Evolutionary conservation across 2,329 filamentous ascomycete species (phyloP), one percentile per base, ranked within the genome.

Genomic region (Ophiostoma angusticollis): DNA sequence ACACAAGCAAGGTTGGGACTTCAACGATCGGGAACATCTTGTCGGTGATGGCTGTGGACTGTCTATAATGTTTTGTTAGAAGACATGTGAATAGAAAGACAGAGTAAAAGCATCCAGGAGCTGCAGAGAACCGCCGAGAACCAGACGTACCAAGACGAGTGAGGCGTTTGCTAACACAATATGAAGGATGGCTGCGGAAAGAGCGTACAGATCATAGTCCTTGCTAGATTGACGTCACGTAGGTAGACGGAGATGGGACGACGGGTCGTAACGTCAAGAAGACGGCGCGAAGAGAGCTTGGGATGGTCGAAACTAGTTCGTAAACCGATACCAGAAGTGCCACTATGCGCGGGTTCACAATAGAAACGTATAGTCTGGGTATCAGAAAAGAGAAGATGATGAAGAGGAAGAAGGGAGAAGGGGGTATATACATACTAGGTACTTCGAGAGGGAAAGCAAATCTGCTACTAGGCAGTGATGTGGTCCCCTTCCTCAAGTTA

Each of bases 11-110:
- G 35, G 27, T n/a, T n/a, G n/a, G n/a, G n/a, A n/a, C n/a, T n/a
- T n/a, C n/a, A n/a, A n/a, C n/a, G n/a, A n/a, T n/a, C n/a, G 14
- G 24, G 13, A 37, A 22, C 35, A 37, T 37, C 27, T 37, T 37
- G 35, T 23, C 27, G 27, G n/a, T 19, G 23, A 21, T 8, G 35
- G 16, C 22, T n/a, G n/a, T n/a, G n/a, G n/a, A n/a, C n/a, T n/a
- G n/a, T n/a, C n/a, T n/a, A n/a, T n/a, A n/a, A n/a, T n/a, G n/a
- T n/a, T n/a, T n/a, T 16, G 28, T n/a, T 11, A 14, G 9, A 6
- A n/a, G 18, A 36, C 22, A 24, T 36, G 25, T 14, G 19, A 17
- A 21, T 16, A 16, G 14, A 29, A 34, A 29, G 21, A 37, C 6
- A 25, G 13, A 18, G 17, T 12, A 23, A 30, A 13, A 29, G 27